Evolutionary conservation across 75 land plant genomes (phyloP), one percentile per base, ranked within the genome.

Genomic region (Ceratopteris richardii): DNA sequence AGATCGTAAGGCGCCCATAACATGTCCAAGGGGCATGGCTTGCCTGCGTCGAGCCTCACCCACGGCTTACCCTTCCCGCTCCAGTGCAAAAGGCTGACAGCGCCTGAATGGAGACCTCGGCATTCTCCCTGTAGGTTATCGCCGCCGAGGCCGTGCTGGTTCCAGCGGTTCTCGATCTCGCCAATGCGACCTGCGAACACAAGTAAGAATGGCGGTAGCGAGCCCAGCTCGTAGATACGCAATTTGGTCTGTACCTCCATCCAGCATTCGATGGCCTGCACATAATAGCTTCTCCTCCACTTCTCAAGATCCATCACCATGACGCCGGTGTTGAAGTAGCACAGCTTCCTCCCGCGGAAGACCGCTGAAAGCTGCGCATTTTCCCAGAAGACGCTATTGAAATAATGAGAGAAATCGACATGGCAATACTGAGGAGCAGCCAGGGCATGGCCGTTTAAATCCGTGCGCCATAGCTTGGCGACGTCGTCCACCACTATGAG

Each of bases 271-370:
- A 87, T 69, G 62, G 46, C 70, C 16, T 31, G 26, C 42, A 82
- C 82, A 65, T 76, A 81, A 6, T 51, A 48, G 3, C 84, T 77
- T 0, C 23, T 58, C 23, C 92, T 23, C 88, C 88, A 84, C 58
- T 59, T 61, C 42, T 47, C 67, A 29, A 87, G 74, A 50, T 87
- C 92, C 59, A 87, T 81, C 43, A 87, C 82, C 92, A 87, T 87
- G 37, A 87, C 92, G 23, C 92, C 92, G 2, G 92, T 87, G 74
- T 87, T 87, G 75, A 84, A 87, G 62, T 87, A 87, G 57, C 92
- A 87, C 2, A 85, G 78, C 44, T 52, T 66, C 47, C 78, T 47
- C 28, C 70, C 72, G 0, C 67, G 57, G 73, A 81, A 85, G 5
- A 73, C 66, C 31, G 56, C 29, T 12, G 85, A 22, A 44, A 80